Conservation (phyloP, 2,329 filamentous ascomycete genomes). For the Colletotrichum simmondsii region DNA sequence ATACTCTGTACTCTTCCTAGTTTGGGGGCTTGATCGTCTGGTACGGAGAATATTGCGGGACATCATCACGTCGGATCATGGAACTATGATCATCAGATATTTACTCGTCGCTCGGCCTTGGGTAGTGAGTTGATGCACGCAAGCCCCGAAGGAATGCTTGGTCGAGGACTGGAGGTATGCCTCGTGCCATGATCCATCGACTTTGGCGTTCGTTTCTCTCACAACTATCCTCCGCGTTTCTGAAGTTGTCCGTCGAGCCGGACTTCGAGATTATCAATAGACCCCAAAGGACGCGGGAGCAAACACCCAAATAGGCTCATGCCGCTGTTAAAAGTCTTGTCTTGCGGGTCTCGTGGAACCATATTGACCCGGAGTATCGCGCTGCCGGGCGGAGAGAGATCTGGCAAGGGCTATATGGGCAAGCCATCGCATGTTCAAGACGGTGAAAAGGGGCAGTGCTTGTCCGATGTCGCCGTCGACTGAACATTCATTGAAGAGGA, state of each 20-base stretch:
- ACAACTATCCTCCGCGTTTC: neutral
- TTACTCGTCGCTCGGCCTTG: neutral
- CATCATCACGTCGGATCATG: constrained; percentile 15
- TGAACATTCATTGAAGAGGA: neutral
- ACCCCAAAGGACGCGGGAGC: neutral
- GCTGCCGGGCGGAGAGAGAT: constrained; percentile 1
- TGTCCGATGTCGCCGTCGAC: neutral
- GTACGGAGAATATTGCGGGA: neutral
- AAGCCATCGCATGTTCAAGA: neutral
- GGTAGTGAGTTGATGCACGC: neutral
- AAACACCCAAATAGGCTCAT: neutral
- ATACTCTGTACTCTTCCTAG: neutral
- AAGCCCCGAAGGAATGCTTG: too few relatives aligned
- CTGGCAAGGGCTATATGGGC: neutral
- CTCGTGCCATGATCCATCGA: too few relatives aligned
- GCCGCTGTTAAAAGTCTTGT: neutral
- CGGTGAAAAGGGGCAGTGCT: neutral
- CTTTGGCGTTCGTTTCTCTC: neutral
- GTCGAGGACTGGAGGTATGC: too few relatives aligned
- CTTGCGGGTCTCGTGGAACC: neutral
- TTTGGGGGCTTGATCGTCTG: constrained; percentile 3
- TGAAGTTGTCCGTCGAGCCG: too few relatives aligned
- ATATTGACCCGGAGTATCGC: neutral
- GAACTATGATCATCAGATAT: neutral
- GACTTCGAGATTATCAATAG: neutral